Percentiles rank a stretch among this genome's conserved stretches.
phyloP scores from a whole-genome alignment of 1,284 basidiomycete genomes.

The Ceratobasidium sp. region DNA sequence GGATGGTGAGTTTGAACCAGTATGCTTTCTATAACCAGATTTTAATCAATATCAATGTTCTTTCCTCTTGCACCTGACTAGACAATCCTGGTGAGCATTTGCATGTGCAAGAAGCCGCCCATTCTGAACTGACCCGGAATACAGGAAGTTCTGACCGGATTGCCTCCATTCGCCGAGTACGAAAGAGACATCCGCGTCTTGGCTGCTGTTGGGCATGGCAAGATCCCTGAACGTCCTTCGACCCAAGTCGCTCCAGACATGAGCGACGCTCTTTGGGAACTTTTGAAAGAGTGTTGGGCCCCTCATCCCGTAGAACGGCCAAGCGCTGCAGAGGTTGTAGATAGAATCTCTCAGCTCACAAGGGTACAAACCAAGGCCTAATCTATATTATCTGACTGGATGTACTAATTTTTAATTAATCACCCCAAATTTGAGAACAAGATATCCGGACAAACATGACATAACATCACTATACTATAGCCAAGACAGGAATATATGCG shows the following conservation, averaged over 20 bases:
- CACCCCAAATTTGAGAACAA: neutral
- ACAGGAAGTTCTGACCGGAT: constrained; percentile 8
- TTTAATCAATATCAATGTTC: too few relatives aligned
- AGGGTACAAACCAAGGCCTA: too few relatives aligned
- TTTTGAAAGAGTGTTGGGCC: neutral
- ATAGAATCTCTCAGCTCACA: neutral
- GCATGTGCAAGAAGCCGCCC: neutral
- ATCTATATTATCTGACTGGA: too few relatives aligned
- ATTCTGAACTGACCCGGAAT: neutral
- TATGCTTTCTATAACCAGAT: too few relatives aligned
- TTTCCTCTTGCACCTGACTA: neutral
- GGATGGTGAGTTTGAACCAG: neutral
- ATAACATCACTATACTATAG: neutral
- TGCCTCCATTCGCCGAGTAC: neutral
- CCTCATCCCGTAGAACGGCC: neutral
- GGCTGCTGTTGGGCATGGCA: neutral
- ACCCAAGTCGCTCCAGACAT: neutral
- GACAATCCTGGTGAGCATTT: constrained; percentile 5
- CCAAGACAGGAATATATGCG: neutral
- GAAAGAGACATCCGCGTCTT: neutral
- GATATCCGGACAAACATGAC: neutral
- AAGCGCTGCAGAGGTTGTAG: neutral
- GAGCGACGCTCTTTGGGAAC: neutral
- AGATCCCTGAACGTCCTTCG: neutral
- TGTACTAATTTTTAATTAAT: too few relatives aligned